Evolutionary conservation across 495 filamentous ascomycete species (phyloP).

Genomic region (Pyrenula aspistea): DNA sequence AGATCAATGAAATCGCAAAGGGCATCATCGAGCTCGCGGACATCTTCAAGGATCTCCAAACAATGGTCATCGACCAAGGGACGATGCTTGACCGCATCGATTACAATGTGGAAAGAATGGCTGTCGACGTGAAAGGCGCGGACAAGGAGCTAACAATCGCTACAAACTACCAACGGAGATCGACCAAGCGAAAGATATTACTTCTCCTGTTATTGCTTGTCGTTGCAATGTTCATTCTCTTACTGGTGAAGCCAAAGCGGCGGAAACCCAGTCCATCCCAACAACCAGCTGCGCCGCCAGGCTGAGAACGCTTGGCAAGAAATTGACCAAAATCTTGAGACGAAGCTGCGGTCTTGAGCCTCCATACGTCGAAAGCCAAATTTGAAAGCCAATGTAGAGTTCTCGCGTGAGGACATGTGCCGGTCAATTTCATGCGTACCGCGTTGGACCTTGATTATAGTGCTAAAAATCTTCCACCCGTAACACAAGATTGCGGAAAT

Average conservation of each 20-base stretch:
- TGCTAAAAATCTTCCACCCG: too few relatives aligned
- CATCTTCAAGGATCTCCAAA: conserved; percentile 91
- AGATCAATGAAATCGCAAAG: conserved; percentile 95
- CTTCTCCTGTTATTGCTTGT: conserved; percentile 75
- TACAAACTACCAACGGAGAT: conserved; percentile 76
- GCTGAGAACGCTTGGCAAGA: too few relatives aligned
- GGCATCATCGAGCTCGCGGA: conserved; percentile 94
- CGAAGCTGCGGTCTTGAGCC: too few relatives aligned
- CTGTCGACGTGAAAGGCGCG: conserved; percentile 74
- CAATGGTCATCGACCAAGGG: conserved; percentile 96
- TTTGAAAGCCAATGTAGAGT: too few relatives aligned
- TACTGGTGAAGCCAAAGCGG: conserved; percentile 72
- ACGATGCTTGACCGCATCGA: conserved; percentile 97
- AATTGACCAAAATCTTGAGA: too few relatives aligned
- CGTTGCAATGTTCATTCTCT: conserved; percentile 72
- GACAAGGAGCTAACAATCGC: conserved; percentile 84
- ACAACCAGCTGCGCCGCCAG: conserved; percentile 12
- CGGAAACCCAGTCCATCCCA: conserved; percentile 12
- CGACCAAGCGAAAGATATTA: conserved; percentile 83
- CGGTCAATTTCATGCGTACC: too few relatives aligned
- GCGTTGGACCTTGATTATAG: too few relatives aligned
- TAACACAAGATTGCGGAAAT: too few relatives aligned
- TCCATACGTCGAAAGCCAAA: too few relatives aligned
- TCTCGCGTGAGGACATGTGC: too few relatives aligned
- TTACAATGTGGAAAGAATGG: conserved; percentile 94